Conservation (phyloP, 805 yeast species). For the Vanderwaltozyma polyspora region DNA sequence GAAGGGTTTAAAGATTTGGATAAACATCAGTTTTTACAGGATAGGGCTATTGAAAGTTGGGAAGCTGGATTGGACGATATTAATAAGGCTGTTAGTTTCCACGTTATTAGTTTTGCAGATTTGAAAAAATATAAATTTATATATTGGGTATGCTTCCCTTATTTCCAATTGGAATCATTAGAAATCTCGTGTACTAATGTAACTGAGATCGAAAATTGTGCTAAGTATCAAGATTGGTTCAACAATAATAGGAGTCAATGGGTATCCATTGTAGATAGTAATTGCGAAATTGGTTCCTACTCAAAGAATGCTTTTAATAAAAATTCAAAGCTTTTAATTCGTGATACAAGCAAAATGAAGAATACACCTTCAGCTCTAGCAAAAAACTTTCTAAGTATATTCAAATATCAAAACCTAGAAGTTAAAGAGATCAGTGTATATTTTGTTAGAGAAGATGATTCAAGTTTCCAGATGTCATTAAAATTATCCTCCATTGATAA, state of each 20-base stretch:
- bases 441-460: slow-evolving; percentile 29
- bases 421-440: slow-evolving; percentile 28
- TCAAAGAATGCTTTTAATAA: slow-evolving; percentile 3
- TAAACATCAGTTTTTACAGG: slow-evolving; percentile 46
- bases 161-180: slow-evolving; percentile 28
- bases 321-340: slow-evolving; percentile 25
- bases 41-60: slow-evolving; percentile 26
- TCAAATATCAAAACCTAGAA: slow-evolving; percentile 28
- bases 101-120: slow-evolving; percentile 67
- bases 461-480: slow-evolving; percentile 24
- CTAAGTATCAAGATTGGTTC: slow-evolving; percentile 11
- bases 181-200: slow-evolving; percentile 1
- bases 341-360: slow-evolving; percentile 30
- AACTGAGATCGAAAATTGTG: neutral
- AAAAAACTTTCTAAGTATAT: slow-evolving; percentile 45
- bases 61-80: slow-evolving; percentile 24
- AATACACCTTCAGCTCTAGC: slow-evolving; percentile 41
- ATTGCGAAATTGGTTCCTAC: slow-evolving; percentile 12
- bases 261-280: slow-evolving; percentile 20
- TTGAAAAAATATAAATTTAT: slow-evolving; percentile 77
- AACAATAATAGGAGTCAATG: slow-evolving; percentile 13
- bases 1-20: slow-evolving; percentile 71
- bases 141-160: slow-evolving; percentile 85
- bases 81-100: slow-evolving; percentile 27
- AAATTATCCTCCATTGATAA: slow-evolving; percentile 4